Base-by-base conservation (phyloP, 495 filamentous ascomycete genomes). In the Neurospora sp. region DNA sequence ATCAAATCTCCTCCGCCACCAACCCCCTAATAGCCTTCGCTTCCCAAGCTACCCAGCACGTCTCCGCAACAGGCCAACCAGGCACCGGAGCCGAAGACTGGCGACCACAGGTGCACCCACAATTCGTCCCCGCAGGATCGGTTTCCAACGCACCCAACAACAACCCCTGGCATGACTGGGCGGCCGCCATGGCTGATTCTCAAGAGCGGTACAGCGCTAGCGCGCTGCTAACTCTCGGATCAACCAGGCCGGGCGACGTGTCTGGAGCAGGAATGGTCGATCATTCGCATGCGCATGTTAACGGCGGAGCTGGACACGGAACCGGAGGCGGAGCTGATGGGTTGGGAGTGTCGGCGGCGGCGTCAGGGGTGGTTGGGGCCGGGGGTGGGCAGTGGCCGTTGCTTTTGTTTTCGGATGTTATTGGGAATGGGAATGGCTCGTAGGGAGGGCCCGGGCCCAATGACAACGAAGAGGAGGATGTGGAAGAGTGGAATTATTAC, bases 161-260 rank as follows among this genome's bases (percentile, higher is more conserved):
- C 2, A 86, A 85, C 69, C 78, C 83, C 2, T 86, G 84, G 84
- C 81, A 85, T 10, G 82, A 85, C 73, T 86, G 84, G 84, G 83
- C 84, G 8, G 81, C 82, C 0, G 84, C 84, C 42, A 82, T 86
- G 12, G 81, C 82, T 14, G 83, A 84, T 75, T 85, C 75, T 37
- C 83, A 84, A 41, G 83, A 85, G 18, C 78, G 82, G 37, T 85
- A 82, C 75, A 84, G 83, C 69, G 82, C 83, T 40, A 84, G 76
- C 37, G 81, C 83, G 2, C 71, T 85, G 42, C 78, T 86, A 69
- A 84, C 80, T 2, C 76, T 85, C 27, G 82, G 81, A n/a, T 74
- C 76, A 1, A 72, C 72, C 12, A 72, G 77, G 31, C 75, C 73
- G 6, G 74, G 76, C 11, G 79, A 79, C 11, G 70, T 75, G 38